Base-by-base conservation (phyloP, 78 protist species). In the Speleostelium caveatum region DNA sequence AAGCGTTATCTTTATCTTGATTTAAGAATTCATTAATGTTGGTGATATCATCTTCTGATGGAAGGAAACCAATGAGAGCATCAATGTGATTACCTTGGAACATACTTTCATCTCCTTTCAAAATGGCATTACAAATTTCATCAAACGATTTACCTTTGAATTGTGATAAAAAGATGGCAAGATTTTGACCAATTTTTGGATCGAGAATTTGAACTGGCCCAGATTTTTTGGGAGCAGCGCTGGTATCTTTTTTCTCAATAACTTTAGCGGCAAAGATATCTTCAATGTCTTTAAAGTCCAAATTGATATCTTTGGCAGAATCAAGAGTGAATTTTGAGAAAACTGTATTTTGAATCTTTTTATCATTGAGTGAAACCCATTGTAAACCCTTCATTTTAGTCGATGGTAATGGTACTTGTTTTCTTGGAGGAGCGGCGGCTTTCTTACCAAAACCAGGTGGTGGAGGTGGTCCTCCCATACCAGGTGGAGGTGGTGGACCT, bases 341-440 rank as follows among this genome's bases (percentile, higher is more conserved):
- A 33, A 88, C 24, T 8, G 94, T 88, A 72, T 87, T 87, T 45
- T 28, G 55, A 62, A 88, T 73, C 79, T 88, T 88, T 49, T 69
- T 73, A 49, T 88, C 94, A 33, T 76, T 76, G 26, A 88, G 38
- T 10, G 86, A 78, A 7, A 71, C 75, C 94, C 94, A 88, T 63
- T 88, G 94, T 24, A 88, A 45, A 73, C 94, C 94, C 86, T 88
- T 88, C 94, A 88, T 88, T 53, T 88, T 88, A 17, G 41, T n/a
- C 22, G 36, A 76, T 66, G 94, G 94, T 16, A 78, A 42, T 72
- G 86, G 94, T 28, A 73, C 14, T 36, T 88, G 69, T 22, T 88
- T 88, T 61, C 87, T 62, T 51, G 94, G 76, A 49, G 86, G 94
- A 28, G 94, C 89, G 0, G 94, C 77, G 6, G 94, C 87, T 39